Evolutionary conservation across 768 basidiomycete genomes (phyloP), one percentile per base, ranked within the genome.

Genomic region (Boletus rubroflammeus): DNA sequence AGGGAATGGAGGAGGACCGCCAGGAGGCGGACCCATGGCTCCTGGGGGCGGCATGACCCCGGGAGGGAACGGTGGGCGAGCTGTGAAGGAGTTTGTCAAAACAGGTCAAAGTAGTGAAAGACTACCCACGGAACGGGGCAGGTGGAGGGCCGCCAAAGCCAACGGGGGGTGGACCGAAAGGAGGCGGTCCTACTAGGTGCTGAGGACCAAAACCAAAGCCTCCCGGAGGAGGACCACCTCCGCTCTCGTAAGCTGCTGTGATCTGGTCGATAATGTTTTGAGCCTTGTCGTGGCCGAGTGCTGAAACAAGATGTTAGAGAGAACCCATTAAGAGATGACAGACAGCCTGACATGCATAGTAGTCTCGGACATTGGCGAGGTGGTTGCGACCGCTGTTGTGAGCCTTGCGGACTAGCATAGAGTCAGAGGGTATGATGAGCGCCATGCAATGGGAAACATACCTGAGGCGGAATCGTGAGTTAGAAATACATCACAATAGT

Each of bases 201-300:
- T 89, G 89, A 38, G 90, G 88, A 23, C 88, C 88, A 61, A 91
- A 91, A 8, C 88, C 88, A 58, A 92, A 93, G 4, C 91, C 90
- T 48, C 90, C 90, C 11, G 89, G 89, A 60, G 91, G 91, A 38
- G 90, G 91, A 2, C 89, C 89, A 48, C 86, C 85, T 40, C 89
- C 85, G 28, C 80, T 81, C 73, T 98, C 96, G 66, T 96, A 97
- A 25, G 90, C 86, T 21, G 89, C 85, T 35, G 93, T 95, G 72
- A 99, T 98, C 72, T 96, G 92, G 81, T 99, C 96, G 69, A 99
- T 98, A 69, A 98, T 93, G 64, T 76, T 93, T 72, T 99, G 97
- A 17, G 96, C 95, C 72, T 96, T 96, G 80, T 98, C 95, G 73
- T 98, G 93, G 52, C 89, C 89, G 52, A 92, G 82, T 2, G 89